Conservation (phyloP, 768 basidiomycete species). For the Dentipellis fragilis region DNA sequence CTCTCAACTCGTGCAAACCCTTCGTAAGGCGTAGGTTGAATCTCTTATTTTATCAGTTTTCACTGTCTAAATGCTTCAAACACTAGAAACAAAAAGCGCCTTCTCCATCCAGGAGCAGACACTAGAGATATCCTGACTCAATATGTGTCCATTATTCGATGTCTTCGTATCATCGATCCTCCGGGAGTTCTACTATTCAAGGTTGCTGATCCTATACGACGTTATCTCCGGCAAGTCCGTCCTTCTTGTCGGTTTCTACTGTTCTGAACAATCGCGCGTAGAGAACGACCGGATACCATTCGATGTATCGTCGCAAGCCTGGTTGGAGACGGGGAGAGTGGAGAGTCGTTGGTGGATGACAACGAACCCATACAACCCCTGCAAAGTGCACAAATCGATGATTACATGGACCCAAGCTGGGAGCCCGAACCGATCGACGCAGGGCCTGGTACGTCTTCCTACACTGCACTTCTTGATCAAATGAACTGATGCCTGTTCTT, state of each 20-base stretch:
- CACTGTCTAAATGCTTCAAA: background rate
- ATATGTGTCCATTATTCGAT: conserved; percentile 90
- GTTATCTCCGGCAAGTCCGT: conserved; percentile 63
- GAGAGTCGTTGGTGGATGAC: conserved; percentile 78
- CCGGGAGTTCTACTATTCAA: conserved; percentile 88
- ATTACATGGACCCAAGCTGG: conserved; percentile 90
- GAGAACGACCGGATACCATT: conserved; percentile 87
- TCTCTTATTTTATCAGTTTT: background rate
- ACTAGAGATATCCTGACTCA: conserved; percentile 83
- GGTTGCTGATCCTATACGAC: conserved; percentile 86
- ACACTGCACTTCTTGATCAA: background rate
- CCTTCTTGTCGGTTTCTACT: background rate
- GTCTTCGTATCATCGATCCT: conserved; percentile 83
- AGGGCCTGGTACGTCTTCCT: conserved; percentile 59
- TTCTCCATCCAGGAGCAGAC: conserved; percentile 93
- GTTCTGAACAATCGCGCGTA: conserved; percentile 17
- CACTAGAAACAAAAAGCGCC: conserved; percentile 68
- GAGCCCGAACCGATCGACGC: conserved; percentile 95
- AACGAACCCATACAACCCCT: conserved; percentile 72
- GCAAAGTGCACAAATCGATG: conserved; percentile 69
- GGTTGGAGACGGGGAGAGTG: conserved; percentile 75
- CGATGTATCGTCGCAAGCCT: conserved; percentile 86
- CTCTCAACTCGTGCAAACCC: conserved; percentile 57
- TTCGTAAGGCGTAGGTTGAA: conserved; percentile 65
- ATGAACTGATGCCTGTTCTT: background rate